A percentile compares a stretch with the other conserved stretches of the same genome.
Conservation (phyloP, 2,329 filamentous ascomycete genomes). For the Penicillium sp. region DNA sequence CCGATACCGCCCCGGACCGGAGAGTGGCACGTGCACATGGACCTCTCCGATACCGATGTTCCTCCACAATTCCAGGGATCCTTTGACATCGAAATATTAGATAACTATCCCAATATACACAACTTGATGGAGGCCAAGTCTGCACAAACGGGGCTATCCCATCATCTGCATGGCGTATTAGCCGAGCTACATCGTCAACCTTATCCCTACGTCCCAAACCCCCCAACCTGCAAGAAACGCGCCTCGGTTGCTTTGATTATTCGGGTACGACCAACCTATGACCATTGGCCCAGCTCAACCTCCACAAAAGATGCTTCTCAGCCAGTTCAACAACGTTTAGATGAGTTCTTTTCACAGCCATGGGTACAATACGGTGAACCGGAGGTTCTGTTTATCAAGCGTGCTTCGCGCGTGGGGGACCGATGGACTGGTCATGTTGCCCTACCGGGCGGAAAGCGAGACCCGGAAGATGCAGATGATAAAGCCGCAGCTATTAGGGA, state of each 20-base stretch:
- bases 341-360: slow-evolving; percentile 60
- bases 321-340: slow-evolving; percentile 43
- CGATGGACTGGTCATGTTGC: slow-evolving; percentile 69
- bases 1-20: background rate
- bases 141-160: slow-evolving; percentile 16
- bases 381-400: slow-evolving; percentile 70
- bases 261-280: slow-evolving; percentile 58
- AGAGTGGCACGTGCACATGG: background rate
- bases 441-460: slow-evolving; percentile 65
- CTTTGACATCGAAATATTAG: background rate
- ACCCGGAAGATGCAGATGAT: slow-evolving; percentile 63
- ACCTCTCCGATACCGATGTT: background rate
- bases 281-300: slow-evolving; percentile 49
- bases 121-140: background rate
- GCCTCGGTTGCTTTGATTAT: slow-evolving; percentile 66
- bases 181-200: slow-evolving; percentile 35
- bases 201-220: slow-evolving; percentile 47
- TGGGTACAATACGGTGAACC: slow-evolving; percentile 67
- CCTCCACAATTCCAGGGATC: background rate
- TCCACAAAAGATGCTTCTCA: slow-evolving; percentile 21
- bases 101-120: background rate
- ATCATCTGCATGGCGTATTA: slow-evolving; percentile 33
- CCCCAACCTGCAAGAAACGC: slow-evolving; percentile 53
- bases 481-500: slow-evolving; percentile 62
- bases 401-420: slow-evolving; percentile 63